Percentiles rank a stretch among this genome's conserved stretches.
phyloP scores from a whole-genome alignment of 1,139 yeast species.

The Pneumocystis canis region DNA sequence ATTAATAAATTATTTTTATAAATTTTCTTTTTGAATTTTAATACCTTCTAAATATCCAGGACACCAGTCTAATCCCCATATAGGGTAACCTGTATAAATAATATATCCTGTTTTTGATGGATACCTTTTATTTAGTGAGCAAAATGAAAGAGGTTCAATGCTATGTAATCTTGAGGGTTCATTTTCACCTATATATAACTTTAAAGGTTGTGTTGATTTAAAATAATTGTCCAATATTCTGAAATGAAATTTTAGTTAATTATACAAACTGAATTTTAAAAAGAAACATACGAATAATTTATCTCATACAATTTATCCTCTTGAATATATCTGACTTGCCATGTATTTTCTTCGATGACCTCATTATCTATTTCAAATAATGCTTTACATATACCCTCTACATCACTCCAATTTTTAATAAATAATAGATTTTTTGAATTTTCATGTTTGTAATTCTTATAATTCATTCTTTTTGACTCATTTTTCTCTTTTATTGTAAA shows the following conservation, averaged over 20 bases:
- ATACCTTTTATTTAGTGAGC: background rate
- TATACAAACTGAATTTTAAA: background rate
- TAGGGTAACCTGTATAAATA: background rate
- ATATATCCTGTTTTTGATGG: background rate
- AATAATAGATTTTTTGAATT: background rate
- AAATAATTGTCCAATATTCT: background rate
- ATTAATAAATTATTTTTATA: background rate
- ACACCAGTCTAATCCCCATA: constrained; percentile 1
- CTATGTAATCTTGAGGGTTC: background rate
- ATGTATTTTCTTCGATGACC: background rate
- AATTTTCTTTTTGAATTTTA: background rate
- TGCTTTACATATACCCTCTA: background rate
- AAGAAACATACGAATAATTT: background rate
- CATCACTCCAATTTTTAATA: background rate
- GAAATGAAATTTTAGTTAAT: background rate
- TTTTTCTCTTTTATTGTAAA: background rate
- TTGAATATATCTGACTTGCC: background rate
- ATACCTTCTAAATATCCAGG: background rate
- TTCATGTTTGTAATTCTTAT: background rate
- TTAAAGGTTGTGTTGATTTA: background rate
- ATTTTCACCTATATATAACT: background rate
- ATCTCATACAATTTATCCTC: background rate
- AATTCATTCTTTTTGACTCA: no score
- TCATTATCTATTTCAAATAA: background rate
- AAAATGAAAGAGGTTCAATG: background rate